Base-by-base conservation (phyloP, 345 rosid genomes). In the Euphorbia tirucalli region DNA sequence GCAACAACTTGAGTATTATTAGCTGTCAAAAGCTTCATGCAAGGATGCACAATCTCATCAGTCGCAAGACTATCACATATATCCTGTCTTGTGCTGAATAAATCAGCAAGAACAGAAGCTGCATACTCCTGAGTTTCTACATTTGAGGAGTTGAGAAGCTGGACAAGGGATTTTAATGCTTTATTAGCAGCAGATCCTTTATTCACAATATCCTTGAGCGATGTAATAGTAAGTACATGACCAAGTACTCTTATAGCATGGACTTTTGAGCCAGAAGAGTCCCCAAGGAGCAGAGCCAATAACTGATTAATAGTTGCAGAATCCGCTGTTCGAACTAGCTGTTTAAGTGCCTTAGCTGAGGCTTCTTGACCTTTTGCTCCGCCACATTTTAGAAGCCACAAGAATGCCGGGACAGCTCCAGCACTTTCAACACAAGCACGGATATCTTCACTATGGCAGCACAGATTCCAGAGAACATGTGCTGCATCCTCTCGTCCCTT, bases 361-460 rank as follows among this genome's bases (percentile, higher is more conserved):
- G 84, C 87, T 74, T 85, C 97, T 75, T 91, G 96, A 57, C 90
- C 91, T 73, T 83, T 87, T 9, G 77, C 80, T 61, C 88, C 88
- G 52, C 96, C 93, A 60, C 85, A 83, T 84, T 81, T 88, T 71
- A 93, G 75, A 63, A 91, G 92, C 92, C 93, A 91, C 71, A 91
- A 73, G 69, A 93, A 82, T 57, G 98, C 93, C 9, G 89, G 85
- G 71, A 87, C 77, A 32, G 94, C 97, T 74, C 91, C 97, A 24
- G 97, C 97, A 86, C 90, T 87, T 80, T 91, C 94, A 77, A 93
- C 90, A 66, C 97, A 89, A 39, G 86, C 98, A 52, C 93, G 83
- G 19, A 93, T 91, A 70, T 93, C 97, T 79, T 91, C 96, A 74
- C 96, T 86, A 68, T 93, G 96, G 76, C 91, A 84, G 75, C 96